Evolutionary conservation across 225 moss, liverwort and hornwort species (phyloP).

Genomic region (Asterella californica): DNA sequence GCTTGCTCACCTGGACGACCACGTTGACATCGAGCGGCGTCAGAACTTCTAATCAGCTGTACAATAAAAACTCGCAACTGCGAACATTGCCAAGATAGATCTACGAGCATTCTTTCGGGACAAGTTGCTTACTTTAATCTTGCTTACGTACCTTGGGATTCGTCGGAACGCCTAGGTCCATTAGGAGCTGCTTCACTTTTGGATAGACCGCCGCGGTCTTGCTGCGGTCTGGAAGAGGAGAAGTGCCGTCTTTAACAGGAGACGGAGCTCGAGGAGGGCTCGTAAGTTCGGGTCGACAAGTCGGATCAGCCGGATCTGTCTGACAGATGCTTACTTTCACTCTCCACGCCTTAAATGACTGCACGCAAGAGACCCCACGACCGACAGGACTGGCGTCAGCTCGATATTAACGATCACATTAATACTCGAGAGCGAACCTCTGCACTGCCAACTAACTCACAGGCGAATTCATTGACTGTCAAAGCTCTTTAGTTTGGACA

Average conservation of each 20-base stretch:
- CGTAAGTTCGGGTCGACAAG: background rate
- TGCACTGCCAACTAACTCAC: background rate
- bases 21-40: background rate
- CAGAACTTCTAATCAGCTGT: background rate
- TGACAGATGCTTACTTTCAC: slow-evolving; percentile 13
- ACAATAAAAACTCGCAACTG: background rate
- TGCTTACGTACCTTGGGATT: slow-evolving; percentile 1
- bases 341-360: slow-evolving; percentile 20
- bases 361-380: slow-evolving; percentile 7
- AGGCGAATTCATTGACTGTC: background rate
- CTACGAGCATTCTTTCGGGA: background rate
- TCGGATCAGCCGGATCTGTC: background rate
- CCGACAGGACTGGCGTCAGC: background rate
- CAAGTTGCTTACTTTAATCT: background rate
- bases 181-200: slow-evolving; percentile 4
- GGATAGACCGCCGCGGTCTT: background rate
- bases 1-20: slow-evolving; percentile 13
- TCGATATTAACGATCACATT: background rate
- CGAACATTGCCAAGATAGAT: background rate
- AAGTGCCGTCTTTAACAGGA: background rate
- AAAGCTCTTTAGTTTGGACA: background rate
- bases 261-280: background rate
- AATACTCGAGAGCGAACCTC: background rate
- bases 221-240: background rate
- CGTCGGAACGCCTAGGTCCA: background rate